These are phyloP conservation scores for Plasmodium berghei DNA, from an alignment of 169 alveolate species.

Conservation along the genomic window DNA sequence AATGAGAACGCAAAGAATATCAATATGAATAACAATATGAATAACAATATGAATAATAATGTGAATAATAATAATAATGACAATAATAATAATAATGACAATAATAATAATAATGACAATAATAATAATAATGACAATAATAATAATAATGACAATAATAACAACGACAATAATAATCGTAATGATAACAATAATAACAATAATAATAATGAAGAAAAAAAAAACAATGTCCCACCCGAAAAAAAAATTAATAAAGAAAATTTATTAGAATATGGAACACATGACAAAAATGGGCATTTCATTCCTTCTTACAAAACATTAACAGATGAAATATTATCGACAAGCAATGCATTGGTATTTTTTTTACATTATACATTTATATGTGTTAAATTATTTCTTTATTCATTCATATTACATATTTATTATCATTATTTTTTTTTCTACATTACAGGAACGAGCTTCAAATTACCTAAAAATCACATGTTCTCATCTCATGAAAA, in stretches of 20 bases:
- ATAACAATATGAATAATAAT: background rate
- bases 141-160: conserved; percentile 10
- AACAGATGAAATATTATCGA: conserved; percentile 65
- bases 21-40: background rate
- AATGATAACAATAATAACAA: conserved; percentile 26
- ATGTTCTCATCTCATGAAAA: conserved; percentile 53
- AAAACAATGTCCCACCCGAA: conserved; percentile 15
- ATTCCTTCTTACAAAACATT: conserved; percentile 70
- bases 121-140: conserved; percentile 3
- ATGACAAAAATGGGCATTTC: conserved; percentile 58
- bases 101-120: background rate
- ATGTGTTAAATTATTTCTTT: background rate
- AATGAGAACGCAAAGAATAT: conserved; percentile 1
- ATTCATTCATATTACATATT: background rate
- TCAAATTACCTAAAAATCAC: conserved; percentile 49
- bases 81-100: conserved; percentile 13
- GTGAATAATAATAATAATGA: conserved; percentile 4
- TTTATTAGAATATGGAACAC: conserved; percentile 65
- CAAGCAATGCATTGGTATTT: conserved; percentile 54
- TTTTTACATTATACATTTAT: background rate
- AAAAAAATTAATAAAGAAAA: conserved; percentile 61
- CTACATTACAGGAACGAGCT: conserved; percentile 37
- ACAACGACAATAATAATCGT: conserved; percentile 5
- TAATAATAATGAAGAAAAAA: background rate
- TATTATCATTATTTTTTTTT: background rate